These are phyloP conservation scores for Calonectria ilicicola DNA, from an alignment of 2,329 filamentous ascomycete species.

Conservation along the genomic window DNA sequence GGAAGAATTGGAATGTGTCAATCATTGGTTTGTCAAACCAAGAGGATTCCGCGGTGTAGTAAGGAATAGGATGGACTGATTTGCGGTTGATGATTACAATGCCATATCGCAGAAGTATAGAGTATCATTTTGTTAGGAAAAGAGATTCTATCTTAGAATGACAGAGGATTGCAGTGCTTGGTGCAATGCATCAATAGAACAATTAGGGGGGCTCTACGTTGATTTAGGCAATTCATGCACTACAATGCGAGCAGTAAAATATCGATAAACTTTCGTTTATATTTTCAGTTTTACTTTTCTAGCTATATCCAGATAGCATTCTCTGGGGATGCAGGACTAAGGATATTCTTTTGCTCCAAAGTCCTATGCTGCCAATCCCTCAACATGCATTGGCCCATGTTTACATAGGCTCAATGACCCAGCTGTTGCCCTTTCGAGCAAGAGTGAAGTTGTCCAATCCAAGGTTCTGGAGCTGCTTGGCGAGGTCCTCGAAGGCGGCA, in stretches of 20 bases:
- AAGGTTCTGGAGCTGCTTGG: conserved; percentile 1
- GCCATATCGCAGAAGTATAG: too few species aligned
- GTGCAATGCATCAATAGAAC: too few species aligned
- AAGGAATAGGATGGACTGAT: not conserved
- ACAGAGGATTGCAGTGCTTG: too few species aligned
- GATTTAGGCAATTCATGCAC: too few species aligned
- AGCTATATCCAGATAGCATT: not conserved
- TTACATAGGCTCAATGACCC: conserved; percentile 5
- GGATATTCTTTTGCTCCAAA: not conserved
- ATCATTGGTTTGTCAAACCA: not conserved
- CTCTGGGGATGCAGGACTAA: not conserved
- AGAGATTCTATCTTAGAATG: too few species aligned
- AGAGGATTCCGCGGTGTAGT: not conserved
- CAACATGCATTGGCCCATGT: not conserved
- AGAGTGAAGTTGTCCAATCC: conserved; percentile 2
- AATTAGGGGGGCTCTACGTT: too few species aligned
- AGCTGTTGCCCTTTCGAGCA: conserved; percentile 3
- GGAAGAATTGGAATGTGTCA: not conserved
- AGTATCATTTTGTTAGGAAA: too few species aligned
- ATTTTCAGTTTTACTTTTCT: not conserved
- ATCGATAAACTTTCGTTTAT: not conserved
- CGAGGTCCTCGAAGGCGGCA: not conserved
- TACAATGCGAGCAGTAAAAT: not conserved
- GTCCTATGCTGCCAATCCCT: not conserved
- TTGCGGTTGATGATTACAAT: too few species aligned